Percentiles rank a stretch among this genome's conserved stretches.
These are phyloP conservation scores for Xylaria digitata DNA, from an alignment of 2,329 filamentous ascomycete species.

Conservation along the genomic window DNA sequence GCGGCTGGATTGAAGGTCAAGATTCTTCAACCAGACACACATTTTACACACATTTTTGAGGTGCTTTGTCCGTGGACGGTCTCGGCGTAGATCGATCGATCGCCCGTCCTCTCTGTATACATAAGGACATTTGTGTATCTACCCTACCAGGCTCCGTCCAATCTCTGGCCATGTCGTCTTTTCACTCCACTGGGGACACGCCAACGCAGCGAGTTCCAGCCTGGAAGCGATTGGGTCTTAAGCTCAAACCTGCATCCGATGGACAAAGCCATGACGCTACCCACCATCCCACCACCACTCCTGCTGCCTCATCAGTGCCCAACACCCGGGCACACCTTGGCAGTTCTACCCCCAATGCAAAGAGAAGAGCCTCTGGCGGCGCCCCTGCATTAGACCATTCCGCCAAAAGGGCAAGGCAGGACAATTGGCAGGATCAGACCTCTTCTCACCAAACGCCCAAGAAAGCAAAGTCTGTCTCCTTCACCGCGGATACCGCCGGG, in stretches of 20 bases:
- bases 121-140: slow-evolving; percentile 18
- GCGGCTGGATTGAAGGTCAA: slow-evolving; percentile 12
- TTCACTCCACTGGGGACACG: slow-evolving; percentile 54
- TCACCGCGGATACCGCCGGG: slow-evolving; percentile 47
- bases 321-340: slow-evolving; percentile 33
- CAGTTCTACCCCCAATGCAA: slow-evolving; percentile 42
- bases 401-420: slow-evolving; percentile 49
- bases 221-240: slow-evolving; percentile 72
- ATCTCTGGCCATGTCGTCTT: slow-evolving; percentile 56
- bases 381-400: slow-evolving; percentile 49
- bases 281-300: slow-evolving; percentile 44
- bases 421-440: slow-evolving; percentile 44
- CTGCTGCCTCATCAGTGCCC: slow-evolving; percentile 40
- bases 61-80: not conserved
- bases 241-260: slow-evolving; percentile 63
- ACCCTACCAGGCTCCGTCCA: slow-evolving; percentile 39
- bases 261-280: slow-evolving; percentile 48
- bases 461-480: slow-evolving; percentile 62
- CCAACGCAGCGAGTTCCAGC: slow-evolving; percentile 63
- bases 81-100: slow-evolving; percentile 14
- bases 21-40: not conserved
- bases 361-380: slow-evolving; percentile 49
- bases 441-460: slow-evolving; percentile 54
- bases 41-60: not conserved
- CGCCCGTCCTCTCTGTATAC: slow-evolving; percentile 18